A percentile compares a stretch with the other conserved stretches of the same genome.
Conservation (phyloP, 75 land plant genomes). For the Sequoia sempervirens region DNA sequence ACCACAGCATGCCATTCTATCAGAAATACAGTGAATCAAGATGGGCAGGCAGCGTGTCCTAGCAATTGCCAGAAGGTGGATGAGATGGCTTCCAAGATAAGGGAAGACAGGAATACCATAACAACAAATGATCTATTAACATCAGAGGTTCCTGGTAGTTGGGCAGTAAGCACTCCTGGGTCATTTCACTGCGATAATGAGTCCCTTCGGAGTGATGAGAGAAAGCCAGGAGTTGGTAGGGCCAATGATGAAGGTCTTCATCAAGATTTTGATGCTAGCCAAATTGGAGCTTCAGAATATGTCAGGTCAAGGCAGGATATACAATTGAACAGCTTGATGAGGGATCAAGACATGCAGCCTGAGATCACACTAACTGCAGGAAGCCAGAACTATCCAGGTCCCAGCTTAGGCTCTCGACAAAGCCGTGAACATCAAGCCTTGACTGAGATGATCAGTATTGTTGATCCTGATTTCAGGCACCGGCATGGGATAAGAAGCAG, state of each 20-base stretch:
- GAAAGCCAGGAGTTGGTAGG: constrained; percentile 1
- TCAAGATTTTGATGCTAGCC: constrained; percentile 28
- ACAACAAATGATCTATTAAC: constrained; percentile 76
- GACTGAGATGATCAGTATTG: constrained; percentile 55
- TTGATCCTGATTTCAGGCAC: constrained; percentile 41
- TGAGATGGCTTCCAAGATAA: neutral
- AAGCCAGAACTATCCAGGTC: constrained; percentile 38
- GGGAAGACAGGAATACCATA: constrained; percentile 17
- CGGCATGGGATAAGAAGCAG: neutral
- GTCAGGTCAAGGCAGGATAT: neutral
- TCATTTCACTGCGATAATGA: constrained; percentile 76
- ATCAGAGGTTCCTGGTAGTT: constrained; percentile 89
- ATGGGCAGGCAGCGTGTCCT: constrained; percentile 13
- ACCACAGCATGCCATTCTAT: constrained; percentile 3
- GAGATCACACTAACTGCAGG: constrained; percentile 25
- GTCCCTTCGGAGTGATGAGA: constrained; percentile 33
- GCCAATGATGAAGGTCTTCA: constrained; percentile 16
- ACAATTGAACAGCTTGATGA: neutral
- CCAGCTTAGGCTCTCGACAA: constrained; percentile 2
- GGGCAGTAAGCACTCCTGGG: constrained; percentile 78
- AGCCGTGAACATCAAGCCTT: constrained; percentile 37
- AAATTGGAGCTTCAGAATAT: constrained; percentile 16
- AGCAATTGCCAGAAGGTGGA: constrained; percentile 13
- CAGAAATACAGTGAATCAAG: constrained; percentile 3
- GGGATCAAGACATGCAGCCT: neutral